Evolutionary conservation across 345 rosid species (phyloP).

Genomic region (Euphorbia peplus): DNA sequence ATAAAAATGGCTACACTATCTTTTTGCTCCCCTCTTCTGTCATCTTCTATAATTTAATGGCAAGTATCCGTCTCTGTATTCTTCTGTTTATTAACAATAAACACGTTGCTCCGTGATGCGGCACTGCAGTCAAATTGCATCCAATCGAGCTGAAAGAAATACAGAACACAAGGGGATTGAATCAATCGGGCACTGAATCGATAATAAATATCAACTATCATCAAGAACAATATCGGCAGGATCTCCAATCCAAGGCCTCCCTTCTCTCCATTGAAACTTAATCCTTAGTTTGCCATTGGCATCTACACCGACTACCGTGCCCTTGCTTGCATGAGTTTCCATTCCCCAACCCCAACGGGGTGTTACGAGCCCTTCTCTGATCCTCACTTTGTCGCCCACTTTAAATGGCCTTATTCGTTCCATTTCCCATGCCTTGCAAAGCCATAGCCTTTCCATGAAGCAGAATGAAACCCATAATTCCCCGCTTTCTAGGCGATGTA

Average conservation of each 20-base stretch:
- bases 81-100: constrained; percentile 31
- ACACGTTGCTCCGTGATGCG: not conserved
- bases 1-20: constrained; percentile 33
- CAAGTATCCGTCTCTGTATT: constrained; percentile 22
- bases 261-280: constrained; percentile 95
- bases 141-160: constrained; percentile 3
- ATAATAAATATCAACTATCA: constrained; percentile 30
- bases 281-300: constrained; percentile 91
- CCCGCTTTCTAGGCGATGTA: constrained; percentile 75
- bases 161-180: not conserved
- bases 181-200: constrained; percentile 3
- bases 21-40: constrained; percentile 14
- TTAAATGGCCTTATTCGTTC: constrained; percentile 67
- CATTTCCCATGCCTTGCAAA: constrained; percentile 85
- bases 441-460: constrained; percentile 90
- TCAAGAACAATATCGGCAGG: constrained; percentile 88
- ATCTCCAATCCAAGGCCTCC: constrained; percentile 93
- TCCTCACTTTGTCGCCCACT: constrained; percentile 73
- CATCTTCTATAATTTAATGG: constrained; percentile 30
- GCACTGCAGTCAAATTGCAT: constrained; percentile 2
- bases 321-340: constrained; percentile 96
- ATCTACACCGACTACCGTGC: constrained; percentile 85
- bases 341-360: constrained; percentile 99
- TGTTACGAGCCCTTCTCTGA: constrained; percentile 62
- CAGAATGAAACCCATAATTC: constrained; percentile 84